These are phyloP conservation scores for Melanopsichium pennsylvanicum DNA, from an alignment of 1,284 basidiomycete genomes.

Conservation along the genomic window DNA sequence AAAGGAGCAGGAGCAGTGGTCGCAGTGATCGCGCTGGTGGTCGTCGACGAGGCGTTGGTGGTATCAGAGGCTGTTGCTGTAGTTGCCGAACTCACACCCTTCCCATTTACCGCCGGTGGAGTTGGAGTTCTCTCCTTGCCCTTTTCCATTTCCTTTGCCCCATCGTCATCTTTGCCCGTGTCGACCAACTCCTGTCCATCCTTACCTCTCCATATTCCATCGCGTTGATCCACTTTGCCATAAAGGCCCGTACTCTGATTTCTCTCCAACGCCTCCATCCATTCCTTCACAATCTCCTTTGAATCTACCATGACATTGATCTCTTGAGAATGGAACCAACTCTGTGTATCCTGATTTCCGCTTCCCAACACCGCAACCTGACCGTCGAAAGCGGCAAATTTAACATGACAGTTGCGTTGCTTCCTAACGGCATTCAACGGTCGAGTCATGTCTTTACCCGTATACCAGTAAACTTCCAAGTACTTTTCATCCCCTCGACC, in stretches of 20 bases:
- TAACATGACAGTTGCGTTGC: slow-evolving; percentile 75
- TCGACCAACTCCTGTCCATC: slow-evolving; percentile 60
- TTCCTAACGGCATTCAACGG: slow-evolving; percentile 78
- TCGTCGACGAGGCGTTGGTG: no score
- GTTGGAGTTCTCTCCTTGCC: slow-evolving; percentile 1
- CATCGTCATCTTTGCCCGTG: slow-evolving; percentile 42
- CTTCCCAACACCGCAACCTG: slow-evolving; percentile 76
- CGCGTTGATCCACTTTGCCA: slow-evolving; percentile 72
- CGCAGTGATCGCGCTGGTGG: no score
- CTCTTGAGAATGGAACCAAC: slow-evolving; percentile 81
- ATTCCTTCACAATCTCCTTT: slow-evolving; percentile 72
- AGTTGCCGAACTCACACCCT: no score
- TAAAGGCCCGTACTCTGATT: slow-evolving; percentile 78
- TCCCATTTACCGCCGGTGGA: neutral
- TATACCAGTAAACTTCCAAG: slow-evolving; percentile 75
- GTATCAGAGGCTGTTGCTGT: no score
- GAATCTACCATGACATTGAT: slow-evolving; percentile 80
- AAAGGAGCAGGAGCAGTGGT: no score
- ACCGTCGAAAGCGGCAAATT: slow-evolving; percentile 78
- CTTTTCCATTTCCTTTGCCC: slow-evolving; percentile 7
- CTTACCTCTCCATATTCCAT: slow-evolving; percentile 76
- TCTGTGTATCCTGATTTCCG: slow-evolving; percentile 73
- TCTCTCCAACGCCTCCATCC: slow-evolving; percentile 73
- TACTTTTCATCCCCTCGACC: slow-evolving; percentile 67
- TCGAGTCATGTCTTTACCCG: slow-evolving; percentile 75